Evolutionary conservation across 2,329 filamentous ascomycete species (phyloP), one percentile per base, ranked within the genome.

Genomic region (Alternaria novae-zelandiae): DNA sequence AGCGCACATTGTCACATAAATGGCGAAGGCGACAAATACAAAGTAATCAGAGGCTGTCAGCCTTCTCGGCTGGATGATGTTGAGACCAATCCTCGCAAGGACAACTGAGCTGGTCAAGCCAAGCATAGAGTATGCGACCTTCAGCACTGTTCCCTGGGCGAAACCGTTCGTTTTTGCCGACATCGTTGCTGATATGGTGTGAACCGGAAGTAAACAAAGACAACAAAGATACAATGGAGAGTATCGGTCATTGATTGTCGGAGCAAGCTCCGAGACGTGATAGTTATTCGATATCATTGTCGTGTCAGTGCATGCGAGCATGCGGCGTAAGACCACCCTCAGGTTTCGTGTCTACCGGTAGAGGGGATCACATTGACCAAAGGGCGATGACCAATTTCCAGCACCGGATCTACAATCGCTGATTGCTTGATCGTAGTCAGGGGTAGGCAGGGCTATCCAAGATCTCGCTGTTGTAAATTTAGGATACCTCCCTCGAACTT

Each of bases 21-120:
- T 78, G 23, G 73, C 70, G 26, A 69, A 65, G 4, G 71, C 68
- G 9, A 73, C 12, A 13, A 73, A 58, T 11, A 78, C 65, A 15
- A 78, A 65, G 20, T 41, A 59, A 21, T 69, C 65, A 3, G 62
- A 64, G 8, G 44, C 55, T 25, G 51, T 64, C 8, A 65, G 20
- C 6, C 28, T 51, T 23, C 57, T 64, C 8, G 57, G 60, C 8
- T 20, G 56, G 9, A 63, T 10, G 5, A 69, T 13, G 13, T 59
- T 57, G 51, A 69, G 57, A 12, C 57, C 59, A 13, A 60, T 49
- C 36, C 67, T 49, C 20, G 57, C 57, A 41, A 69, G 57, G 15
- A 69, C n/a, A 6, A 67, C 57, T 13, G 56, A 57, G 53, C 56
- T 67, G 3, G 67, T 69, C 20, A 69, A 3, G 6, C 57, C 26